Evolutionary conservation across 495 filamentous ascomycete species (phyloP), one percentile per base, ranked within the genome.

Genomic region (Daldinia concentrica): DNA sequence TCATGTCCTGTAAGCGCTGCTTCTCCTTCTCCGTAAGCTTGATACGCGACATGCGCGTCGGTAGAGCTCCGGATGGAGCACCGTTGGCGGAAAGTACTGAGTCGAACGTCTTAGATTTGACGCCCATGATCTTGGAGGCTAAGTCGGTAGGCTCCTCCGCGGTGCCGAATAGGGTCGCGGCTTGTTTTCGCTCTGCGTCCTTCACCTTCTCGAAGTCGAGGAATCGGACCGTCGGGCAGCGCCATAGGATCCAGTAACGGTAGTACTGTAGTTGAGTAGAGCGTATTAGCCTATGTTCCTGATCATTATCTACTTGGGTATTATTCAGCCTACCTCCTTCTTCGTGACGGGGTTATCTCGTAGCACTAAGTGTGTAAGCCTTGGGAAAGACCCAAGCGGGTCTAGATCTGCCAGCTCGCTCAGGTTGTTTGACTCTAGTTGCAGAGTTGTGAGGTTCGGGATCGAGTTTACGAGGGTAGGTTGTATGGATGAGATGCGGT

Each of bases 171-270:
- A 98, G 85, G 77, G 93, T 90, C 37, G 79, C 83, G 0, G 94
- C 93, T 68, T 87, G 84, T 54, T 84, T 77, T 17, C 94, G 90
- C 83, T 99, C 96, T 1, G 83, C 88, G 54, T 94, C 88, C 77
- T 93, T 96, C 32, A 98, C 93, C 81, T 95, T 96, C 60, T 89
- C 86, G 79, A 93, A 98, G 82, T 99, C 96, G 51, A 99, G 85
- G 83, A 97, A 97, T 37, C 94, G 91, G 26, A 99, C 88, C 22
- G 84, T 85, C 4, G 94, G 93, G 73, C 90, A 90, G 51, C 90
- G 87, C 92, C 91, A 98, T 74, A 99, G 88, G 39, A 97, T 81
- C 91, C 92, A 99, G 80, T 90, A 90, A 15, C 95, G 89, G 81
- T 98, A 99, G 79, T 98, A 79, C 95, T 98, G 76, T 32, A 37